Evolutionary conservation across 2,329 filamentous ascomycete species (phyloP), one percentile per base, ranked within the genome.

Genomic region (Aureobasidium musti): DNA sequence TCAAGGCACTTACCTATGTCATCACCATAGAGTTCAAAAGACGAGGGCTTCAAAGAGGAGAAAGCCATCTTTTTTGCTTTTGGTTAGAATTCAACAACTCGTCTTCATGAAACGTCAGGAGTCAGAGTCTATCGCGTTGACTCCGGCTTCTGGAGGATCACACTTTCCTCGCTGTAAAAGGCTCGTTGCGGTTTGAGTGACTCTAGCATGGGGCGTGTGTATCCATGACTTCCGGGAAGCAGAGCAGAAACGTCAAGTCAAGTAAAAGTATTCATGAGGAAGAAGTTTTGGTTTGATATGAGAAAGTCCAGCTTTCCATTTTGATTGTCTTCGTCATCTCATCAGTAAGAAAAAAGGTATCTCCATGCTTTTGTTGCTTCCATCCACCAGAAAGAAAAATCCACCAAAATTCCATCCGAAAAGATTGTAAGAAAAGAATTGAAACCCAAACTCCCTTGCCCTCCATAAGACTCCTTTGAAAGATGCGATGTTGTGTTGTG

Each of bases 321-420:
- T 33, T 30, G 6, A n/a, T 47, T 47, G 26, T 52, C 10, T 28
- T 52, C 17, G 23, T 52, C 30, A 19, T 52, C 17, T 52, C 47
- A 50, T 52, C 49, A 30, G 23, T 30, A 47, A 47, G n/a, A 45
- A 45, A 50, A 49, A 26, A 26, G 49, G 26, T 52, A 52, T 52
- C 49, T 52, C 49, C 26, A 52, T 52, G 49, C 49, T 52, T 50
- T 28, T 30, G 21, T 49, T 30, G 13, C 49, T 52, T 52, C 7
- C 49, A 28, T 17, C 45, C 45, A 52, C 19, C 49, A 30, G 3
- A 5, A 47, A 21, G 3, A n/a, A 30, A 52, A 49, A 52, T n/a
- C 49, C 49, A 17, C 30, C 26, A 19, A n/a, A 30, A 47, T 8
- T 23, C 21, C 41, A 45, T 45, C n/a, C 21, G 19, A 13, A 47